A percentile compares a stretch with the other conserved stretches of the same genome.
phyloP scores from a whole-genome alignment of 768 basidiomycete genomes.

The Suillus spraguei region DNA sequence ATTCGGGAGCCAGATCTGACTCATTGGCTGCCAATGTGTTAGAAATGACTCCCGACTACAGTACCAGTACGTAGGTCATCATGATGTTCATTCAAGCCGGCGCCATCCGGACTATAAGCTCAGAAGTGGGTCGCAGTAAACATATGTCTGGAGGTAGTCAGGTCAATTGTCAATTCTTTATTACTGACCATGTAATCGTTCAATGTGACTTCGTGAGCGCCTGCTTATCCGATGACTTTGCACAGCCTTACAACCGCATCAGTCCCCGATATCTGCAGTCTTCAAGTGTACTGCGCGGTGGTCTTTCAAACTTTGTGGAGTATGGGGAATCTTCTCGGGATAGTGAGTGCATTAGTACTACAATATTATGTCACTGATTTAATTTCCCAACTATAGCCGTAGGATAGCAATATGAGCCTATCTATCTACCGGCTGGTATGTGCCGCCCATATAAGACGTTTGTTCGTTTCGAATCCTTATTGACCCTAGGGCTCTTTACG shows the following conservation, averaged over 20 bases:
- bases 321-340: not conserved
- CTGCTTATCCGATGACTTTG: not conserved
- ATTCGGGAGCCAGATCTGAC: no score
- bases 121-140: not conserved
- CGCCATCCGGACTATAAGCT: not conserved
- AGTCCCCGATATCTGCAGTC: not conserved
- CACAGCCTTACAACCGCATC: not conserved
- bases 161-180: not conserved
- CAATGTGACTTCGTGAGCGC: not conserved
- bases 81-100: not conserved
- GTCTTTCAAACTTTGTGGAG: not conserved
- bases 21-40: no score
- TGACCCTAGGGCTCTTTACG: not conserved
- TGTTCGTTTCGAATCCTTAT: not conserved
- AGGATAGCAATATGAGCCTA: not conserved
- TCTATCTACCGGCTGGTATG: not conserved
- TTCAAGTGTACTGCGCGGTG: not conserved
- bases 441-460: not conserved
- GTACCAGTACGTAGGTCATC: not conserved
- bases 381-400: not conserved
- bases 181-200: not conserved
- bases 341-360: not conserved
- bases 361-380: not conserved
- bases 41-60: no score
- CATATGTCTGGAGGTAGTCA: not conserved